phyloP scores from a whole-genome alignment of 73 alveolate genomes.

The Paramecium sonneborni region DNA sequence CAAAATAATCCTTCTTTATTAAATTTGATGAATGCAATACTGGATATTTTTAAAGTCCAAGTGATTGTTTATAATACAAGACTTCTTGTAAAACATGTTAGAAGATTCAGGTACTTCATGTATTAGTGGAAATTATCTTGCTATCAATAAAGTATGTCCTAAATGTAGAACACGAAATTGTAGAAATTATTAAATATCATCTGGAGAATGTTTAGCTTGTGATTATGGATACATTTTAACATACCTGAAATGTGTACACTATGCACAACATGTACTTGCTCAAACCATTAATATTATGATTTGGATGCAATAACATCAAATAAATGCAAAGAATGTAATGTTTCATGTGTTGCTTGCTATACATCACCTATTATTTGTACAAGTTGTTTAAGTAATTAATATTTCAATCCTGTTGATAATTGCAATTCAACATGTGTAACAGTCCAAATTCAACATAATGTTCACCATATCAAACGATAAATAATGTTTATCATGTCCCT shows the following conservation, averaged over 20 bases:
- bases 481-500: not conserved
- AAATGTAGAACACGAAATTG: not conserved
- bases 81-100: not conserved
- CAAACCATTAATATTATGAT: not conserved
- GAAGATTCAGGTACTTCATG: not conserved
- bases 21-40: not conserved
- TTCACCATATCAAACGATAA: not conserved
- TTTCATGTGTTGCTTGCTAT: not conserved
- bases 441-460: not conserved
- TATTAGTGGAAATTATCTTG: slow-evolving; percentile 12
- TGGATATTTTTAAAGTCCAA: not conserved
- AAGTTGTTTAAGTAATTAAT: not conserved
- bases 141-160: not conserved
- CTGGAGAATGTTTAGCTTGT: slow-evolving; percentile 9
- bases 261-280: slow-evolving; percentile 9
- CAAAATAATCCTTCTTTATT: not conserved
- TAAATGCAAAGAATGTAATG: not conserved
- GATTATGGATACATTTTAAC: not conserved
- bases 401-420: not conserved
- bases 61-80: not conserved
- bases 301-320: not conserved
- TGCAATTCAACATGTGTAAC: not conserved
- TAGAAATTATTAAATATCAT: not conserved
- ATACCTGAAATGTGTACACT: not conserved
- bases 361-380: not conserved